These are phyloP conservation scores for Candida pini DNA, from an alignment of 805 yeast species.

Conservation along the genomic window DNA sequence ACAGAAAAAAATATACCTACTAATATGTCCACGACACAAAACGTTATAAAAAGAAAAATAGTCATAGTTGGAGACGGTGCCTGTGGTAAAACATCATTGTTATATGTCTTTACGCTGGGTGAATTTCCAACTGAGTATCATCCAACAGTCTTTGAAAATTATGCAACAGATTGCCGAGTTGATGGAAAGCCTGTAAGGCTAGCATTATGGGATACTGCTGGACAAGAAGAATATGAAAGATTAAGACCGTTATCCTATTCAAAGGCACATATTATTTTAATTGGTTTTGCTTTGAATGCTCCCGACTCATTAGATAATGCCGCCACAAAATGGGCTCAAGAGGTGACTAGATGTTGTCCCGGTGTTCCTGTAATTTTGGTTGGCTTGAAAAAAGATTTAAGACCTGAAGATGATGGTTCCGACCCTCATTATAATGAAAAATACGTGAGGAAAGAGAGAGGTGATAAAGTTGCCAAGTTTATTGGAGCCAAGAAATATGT, in stretches of 20 bases:
- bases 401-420: slow-evolving; percentile 35
- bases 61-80: slow-evolving; percentile 96
- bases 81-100: slow-evolving; percentile 85
- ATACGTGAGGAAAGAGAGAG: slow-evolving; percentile 53
- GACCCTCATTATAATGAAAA: slow-evolving; percentile 30
- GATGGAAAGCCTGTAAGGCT: slow-evolving; percentile 88
- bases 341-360: slow-evolving; percentile 76
- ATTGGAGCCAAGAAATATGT: slow-evolving; percentile 81
- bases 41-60: slow-evolving; percentile 57
- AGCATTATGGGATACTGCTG: slow-evolving; percentile 95
- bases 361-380: slow-evolving; percentile 71
- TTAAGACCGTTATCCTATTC: slow-evolving; percentile 83
- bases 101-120: slow-evolving; percentile 89
- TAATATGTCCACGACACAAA: slow-evolving; percentile 12
- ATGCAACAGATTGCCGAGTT: slow-evolving; percentile 89
- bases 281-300: slow-evolving; percentile 80
- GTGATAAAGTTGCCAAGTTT: slow-evolving; percentile 62
- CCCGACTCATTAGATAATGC: slow-evolving; percentile 85
- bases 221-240: slow-evolving; percentile 93
- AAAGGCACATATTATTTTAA: slow-evolving; percentile 78
- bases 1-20: neutral
- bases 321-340: slow-evolving; percentile 79
- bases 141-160: slow-evolving; percentile 92
- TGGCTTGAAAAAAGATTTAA: slow-evolving; percentile 79
- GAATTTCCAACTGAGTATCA: slow-evolving; percentile 90